Percentiles rank a stretch among this genome's conserved stretches.
phyloP scores from a whole-genome alignment of 2,329 filamentous ascomycete species.

The Hypoxylon sp. region DNA sequence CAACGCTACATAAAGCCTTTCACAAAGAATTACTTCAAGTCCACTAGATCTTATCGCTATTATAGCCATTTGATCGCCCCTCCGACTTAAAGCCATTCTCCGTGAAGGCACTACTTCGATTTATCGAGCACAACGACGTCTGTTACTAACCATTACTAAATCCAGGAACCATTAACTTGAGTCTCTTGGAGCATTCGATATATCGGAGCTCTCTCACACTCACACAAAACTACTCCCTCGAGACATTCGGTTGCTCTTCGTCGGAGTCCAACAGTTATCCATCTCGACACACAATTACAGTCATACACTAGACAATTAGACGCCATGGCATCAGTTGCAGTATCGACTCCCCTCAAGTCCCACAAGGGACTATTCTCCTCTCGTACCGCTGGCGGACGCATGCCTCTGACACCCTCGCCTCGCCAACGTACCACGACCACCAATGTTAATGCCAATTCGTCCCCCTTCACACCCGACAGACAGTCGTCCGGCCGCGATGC shows the following conservation, averaged over 20 bases:
- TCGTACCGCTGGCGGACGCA: slow-evolving; percentile 93
- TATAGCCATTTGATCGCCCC: slow-evolving; percentile 64
- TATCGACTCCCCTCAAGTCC: slow-evolving; percentile 95
- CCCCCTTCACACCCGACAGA: slow-evolving; percentile 83
- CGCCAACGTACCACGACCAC: slow-evolving; percentile 71
- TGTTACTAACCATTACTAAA: slow-evolving; percentile 63
- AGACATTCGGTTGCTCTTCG: slow-evolving; percentile 67
- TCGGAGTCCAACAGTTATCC: slow-evolving; percentile 55
- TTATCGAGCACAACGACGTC: slow-evolving; percentile 64
- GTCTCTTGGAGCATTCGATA: slow-evolving; percentile 71
- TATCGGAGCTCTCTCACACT: slow-evolving; percentile 57
- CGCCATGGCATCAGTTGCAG: slow-evolving; percentile 83
- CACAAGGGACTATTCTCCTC: slow-evolving; percentile 93
- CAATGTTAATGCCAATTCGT: slow-evolving; percentile 71
- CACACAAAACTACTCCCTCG: slow-evolving; percentile 55
- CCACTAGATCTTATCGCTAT: slow-evolving; percentile 66
- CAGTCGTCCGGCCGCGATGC: slow-evolving; percentile 66
- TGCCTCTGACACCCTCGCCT: slow-evolving; percentile 94
- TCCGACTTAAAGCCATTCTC: slow-evolving; percentile 62
- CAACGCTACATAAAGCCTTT: slow-evolving; percentile 51
- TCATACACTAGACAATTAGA: slow-evolving; percentile 57
- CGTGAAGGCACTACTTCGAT: slow-evolving; percentile 61
- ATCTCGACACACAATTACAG: slow-evolving; percentile 56
- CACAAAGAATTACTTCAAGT: slow-evolving; percentile 57
- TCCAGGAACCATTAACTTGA: slow-evolving; percentile 72